A percentile compares a stretch with the other conserved stretches of the same genome.
These are phyloP conservation scores for Septoria petroselini DNA, from an alignment of 2,329 filamentous ascomycete species.

Conservation along the genomic window DNA sequence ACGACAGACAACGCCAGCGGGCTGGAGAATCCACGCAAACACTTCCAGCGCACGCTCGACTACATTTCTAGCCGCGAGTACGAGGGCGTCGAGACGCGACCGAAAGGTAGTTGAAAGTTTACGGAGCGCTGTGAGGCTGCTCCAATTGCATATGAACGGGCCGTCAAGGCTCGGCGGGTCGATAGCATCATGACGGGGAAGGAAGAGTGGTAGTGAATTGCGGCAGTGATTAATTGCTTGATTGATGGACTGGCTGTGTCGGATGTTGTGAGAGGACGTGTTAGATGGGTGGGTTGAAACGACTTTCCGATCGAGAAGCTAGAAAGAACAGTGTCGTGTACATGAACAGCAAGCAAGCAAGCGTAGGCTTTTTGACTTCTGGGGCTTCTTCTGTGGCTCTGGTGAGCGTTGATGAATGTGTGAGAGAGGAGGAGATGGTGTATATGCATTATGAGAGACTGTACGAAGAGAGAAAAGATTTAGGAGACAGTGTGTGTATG, in stretches of 20 bases:
- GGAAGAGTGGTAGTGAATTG: background rate
- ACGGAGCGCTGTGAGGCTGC: conserved; percentile 4
- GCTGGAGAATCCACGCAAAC: conserved; percentile 84
- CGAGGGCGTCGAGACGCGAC: conserved; percentile 78
- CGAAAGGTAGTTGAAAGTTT: conserved; percentile 28
- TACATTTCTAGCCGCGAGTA: conserved; percentile 91
- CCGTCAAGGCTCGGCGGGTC: background rate
- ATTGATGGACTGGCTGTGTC: too few species aligned
- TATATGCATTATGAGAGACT: background rate
- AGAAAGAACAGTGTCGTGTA: background rate
- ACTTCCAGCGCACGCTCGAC: conserved; percentile 91
- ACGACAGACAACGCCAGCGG: conserved; percentile 72
- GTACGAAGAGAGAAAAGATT: too few species aligned
- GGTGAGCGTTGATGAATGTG: background rate
- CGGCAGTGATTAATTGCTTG: too few species aligned
- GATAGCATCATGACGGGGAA: conserved; percentile 1
- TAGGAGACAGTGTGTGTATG: too few species aligned
- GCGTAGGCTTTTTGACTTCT: background rate
- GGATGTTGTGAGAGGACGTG: too few species aligned
- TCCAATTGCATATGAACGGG: background rate
- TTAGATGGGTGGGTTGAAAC: background rate
- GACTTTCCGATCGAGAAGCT: background rate
- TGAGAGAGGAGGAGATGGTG: background rate
- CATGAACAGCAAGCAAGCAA: background rate
- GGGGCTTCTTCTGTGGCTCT: too few species aligned